Percentiles rank a stretch among this genome's conserved stretches.
Evolutionary conservation across 495 filamentous ascomycete species (phyloP).

Genomic region (Aspergillus saccharolyticus): DNA sequence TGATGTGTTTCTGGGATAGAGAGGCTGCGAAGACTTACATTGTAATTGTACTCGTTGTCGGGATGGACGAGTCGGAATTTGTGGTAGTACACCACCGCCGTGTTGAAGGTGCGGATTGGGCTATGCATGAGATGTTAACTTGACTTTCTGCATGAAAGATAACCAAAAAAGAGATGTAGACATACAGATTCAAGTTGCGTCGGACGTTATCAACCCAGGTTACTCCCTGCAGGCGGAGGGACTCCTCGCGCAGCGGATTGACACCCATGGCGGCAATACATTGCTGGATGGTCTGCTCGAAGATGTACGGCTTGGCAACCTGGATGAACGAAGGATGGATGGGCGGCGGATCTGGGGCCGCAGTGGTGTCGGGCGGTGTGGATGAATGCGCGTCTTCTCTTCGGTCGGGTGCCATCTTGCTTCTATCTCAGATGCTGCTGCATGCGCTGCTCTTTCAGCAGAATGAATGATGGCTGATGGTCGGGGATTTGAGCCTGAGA

Average conservation of each 20-base stretch:
- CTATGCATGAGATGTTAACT: constrained; percentile 30
- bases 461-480: neutral
- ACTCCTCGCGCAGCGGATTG: constrained; percentile 61
- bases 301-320: constrained; percentile 63
- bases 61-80: constrained; percentile 77
- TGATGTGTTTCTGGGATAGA: neutral
- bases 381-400: constrained; percentile 16
- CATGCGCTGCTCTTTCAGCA: neutral
- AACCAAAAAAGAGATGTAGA: constrained; percentile 6
- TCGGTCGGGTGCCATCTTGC: constrained; percentile 23
- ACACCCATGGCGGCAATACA: constrained; percentile 51
- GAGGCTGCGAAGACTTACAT: constrained; percentile 27
- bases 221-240: constrained; percentile 66
- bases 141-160: neutral
- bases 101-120: constrained; percentile 78
- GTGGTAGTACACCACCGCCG: constrained; percentile 81
- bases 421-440: neutral
- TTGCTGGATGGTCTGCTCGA: constrained; percentile 56
- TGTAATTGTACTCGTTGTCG: constrained; percentile 62
- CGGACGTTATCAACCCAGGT: constrained; percentile 77
- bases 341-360: constrained; percentile 30
- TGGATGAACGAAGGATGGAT: constrained; percentile 70
- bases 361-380: constrained; percentile 12
- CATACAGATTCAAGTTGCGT: constrained; percentile 63
- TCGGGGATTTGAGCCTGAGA: neutral